Evolutionary conservation across 2,329 filamentous ascomycete genomes (phyloP), one percentile per base, ranked within the genome.

Genomic region (Cladorrhinum sp.): DNA sequence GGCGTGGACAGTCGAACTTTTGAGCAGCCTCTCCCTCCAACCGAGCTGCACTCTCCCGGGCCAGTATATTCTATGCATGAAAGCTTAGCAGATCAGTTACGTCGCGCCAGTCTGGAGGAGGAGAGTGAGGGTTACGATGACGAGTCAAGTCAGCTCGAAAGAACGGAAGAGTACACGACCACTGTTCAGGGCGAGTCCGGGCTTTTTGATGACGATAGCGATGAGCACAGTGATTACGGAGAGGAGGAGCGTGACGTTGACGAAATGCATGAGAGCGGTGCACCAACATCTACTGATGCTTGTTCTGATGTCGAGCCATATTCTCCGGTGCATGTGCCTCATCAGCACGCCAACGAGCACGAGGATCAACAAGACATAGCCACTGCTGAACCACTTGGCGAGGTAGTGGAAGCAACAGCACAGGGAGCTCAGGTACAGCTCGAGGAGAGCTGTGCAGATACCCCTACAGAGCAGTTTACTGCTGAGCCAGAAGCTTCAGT

Each of bases 101-200:
- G 45, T 13, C 27, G 51, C 9, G 61, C 54, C 2, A 56, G 53
- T 25, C 7, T 51, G 36, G 13, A 41, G 53, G 41, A 45, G n/a
- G 41, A 18, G 18, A 45, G 18, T 2, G 51, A 51, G 13, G 13
- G 7, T 5, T 22, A 32, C 9, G 56, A 27, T 16, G 60, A 59
- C 18, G 62, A 60, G 36, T 29, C 56, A 2, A 32, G 62, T 25
- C 23, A 64, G 49, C 36, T 62, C 57, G 52, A 66, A 50, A 6
- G 62, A 22, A 63, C 64, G n/a, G 65, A 64, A 8, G 71, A 73
- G 16, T 67, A 72, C 38, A 68, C 68, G 1, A 67, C 67, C n/a
- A 76, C 73, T 0, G 72, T 75, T 6, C 65, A 73, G 8, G 75
- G 74, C 6, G 67, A 73, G 6, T 71, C 75, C 8, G 65, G 69